Evolutionary conservation across 2,329 filamentous ascomycete genomes (phyloP).

Genomic region (Cladobotryum mycophilum): DNA sequence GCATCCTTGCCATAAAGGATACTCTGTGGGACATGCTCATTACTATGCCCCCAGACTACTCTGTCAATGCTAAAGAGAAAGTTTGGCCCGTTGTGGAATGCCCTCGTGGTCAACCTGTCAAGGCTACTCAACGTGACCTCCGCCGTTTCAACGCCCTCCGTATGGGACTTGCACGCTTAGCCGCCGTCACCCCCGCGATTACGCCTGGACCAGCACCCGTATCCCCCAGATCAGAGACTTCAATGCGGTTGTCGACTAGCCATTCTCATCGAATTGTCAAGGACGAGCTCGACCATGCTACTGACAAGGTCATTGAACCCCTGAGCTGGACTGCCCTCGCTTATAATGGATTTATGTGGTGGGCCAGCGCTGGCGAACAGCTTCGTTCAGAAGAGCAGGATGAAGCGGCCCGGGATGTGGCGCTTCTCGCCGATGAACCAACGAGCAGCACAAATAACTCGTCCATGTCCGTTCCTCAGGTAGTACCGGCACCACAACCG

Average conservation of each 20-base stretch:
- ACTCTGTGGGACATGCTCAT: conserved; percentile 86
- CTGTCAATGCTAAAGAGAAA: conserved; percentile 51
- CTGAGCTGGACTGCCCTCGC: conserved; percentile 67
- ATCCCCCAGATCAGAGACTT: conserved; percentile 22
- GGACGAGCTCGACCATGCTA: conserved; percentile 40
- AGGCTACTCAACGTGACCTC: conserved; percentile 85
- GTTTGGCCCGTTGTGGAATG: conserved; percentile 72
- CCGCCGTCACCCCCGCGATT: conserved; percentile 16
- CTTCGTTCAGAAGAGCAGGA: conserved; percentile 54
- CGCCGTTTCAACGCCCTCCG: conserved; percentile 69
- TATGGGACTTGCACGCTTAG: conserved; percentile 51
- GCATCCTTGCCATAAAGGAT: conserved; percentile 79
- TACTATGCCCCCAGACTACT: conserved; percentile 63
- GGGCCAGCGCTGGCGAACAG: conserved; percentile 76
- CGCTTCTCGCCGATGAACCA: conserved; percentile 48
- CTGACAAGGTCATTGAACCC: conserved; percentile 55
- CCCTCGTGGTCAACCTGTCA: conserved; percentile 58
- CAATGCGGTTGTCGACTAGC: conserved; percentile 22
- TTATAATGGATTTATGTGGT: conserved; percentile 83
- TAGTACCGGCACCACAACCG: conserved; percentile 24
- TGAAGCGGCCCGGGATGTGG: conserved; percentile 47
- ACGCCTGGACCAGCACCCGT: conserved; percentile 22
- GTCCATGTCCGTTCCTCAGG: conserved; percentile 26
- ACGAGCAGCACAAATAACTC: conserved; percentile 21
- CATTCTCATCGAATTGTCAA: conserved; percentile 22